Evolutionary conservation across 768 basidiomycete genomes (phyloP), one percentile per base, ranked within the genome.

Genomic region (Hygrocybe punicea): DNA sequence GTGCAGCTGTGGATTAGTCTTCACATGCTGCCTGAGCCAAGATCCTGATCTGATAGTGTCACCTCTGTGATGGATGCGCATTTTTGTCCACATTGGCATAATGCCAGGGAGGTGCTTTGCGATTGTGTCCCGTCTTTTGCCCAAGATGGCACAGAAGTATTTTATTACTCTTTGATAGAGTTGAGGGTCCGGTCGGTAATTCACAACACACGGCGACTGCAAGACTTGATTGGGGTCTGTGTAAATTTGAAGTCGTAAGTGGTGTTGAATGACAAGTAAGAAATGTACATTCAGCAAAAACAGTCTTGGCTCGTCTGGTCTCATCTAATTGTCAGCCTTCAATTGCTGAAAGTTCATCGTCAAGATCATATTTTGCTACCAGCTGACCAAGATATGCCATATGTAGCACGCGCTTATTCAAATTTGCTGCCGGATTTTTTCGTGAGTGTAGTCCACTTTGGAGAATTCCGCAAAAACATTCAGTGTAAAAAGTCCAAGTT

Each of bases 401-500:
- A 23, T 69, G 61, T 9, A 70, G 33, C 8, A 69, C 36, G 1
- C 61, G 57, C 16, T 66, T 66, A 53, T 61, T 66, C 13, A 75
- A 53, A 39, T 66, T 66, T 2, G 62, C 62, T 61, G 62, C 72
- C 17, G 73, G 75, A 39, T 64, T 51, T 10, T 36, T 29, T 13
- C 58, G 58, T 1, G 65, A 68, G 19, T 59, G 57, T 11, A 76
- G 51, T 10, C 53, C 60, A 1, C 49, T 42, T 36, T 67, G 61
- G 4, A 76, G 60, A 9, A 45, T 57, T 1, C 71, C 70, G 60
- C 72, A 75, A 36, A 65, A 71, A 0, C 69, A 46, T 52, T 77
- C 76, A 64, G 74, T 71, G 19, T 58, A 61, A 53, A 74, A 76
- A 4, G 71, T 65, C 76, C 75, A 75, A 13, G 63, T 67, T 1